Evolutionary conservation across 768 basidiomycete species (phyloP).

Genomic region (Mycena leptocephala): DNA sequence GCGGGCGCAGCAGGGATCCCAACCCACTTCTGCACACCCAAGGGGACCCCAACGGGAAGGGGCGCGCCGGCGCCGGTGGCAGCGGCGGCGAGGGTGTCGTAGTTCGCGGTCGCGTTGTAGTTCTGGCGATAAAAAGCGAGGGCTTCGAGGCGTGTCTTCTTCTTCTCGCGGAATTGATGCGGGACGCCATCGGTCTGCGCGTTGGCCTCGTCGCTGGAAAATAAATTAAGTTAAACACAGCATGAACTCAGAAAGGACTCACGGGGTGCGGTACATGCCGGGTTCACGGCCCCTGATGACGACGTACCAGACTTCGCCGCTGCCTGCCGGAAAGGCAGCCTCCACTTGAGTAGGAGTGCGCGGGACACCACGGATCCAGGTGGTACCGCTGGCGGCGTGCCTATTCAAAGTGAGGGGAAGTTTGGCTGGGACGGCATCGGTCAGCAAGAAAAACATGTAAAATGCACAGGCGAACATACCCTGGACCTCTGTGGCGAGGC

Average conservation of each 20-base stretch:
- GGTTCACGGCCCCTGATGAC: background rate
- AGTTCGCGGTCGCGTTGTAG: background rate
- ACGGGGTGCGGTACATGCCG: background rate
- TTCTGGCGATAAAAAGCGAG: background rate
- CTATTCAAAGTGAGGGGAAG: background rate
- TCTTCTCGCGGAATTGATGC: no score
- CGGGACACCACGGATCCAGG: background rate
- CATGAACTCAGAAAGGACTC: background rate
- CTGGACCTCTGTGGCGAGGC: background rate
- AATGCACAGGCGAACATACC: background rate
- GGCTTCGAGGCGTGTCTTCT: slow-evolving; percentile 4
- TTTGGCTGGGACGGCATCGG: background rate
- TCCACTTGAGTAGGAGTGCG: background rate
- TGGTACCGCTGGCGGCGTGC: no score
- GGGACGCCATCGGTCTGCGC: no score
- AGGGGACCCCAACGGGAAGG: no score
- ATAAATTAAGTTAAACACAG: background rate
- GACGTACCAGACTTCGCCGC: background rate
- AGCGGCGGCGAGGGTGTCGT: no score
- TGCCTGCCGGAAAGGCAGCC: background rate
- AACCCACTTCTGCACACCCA: background rate
- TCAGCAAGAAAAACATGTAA: background rate
- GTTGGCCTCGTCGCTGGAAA: background rate
- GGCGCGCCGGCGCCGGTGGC: no score
- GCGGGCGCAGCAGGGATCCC: no score